Base-by-base conservation (phyloP, 1,139 yeast genomes). In the Yamadazyma dendronema region DNA sequence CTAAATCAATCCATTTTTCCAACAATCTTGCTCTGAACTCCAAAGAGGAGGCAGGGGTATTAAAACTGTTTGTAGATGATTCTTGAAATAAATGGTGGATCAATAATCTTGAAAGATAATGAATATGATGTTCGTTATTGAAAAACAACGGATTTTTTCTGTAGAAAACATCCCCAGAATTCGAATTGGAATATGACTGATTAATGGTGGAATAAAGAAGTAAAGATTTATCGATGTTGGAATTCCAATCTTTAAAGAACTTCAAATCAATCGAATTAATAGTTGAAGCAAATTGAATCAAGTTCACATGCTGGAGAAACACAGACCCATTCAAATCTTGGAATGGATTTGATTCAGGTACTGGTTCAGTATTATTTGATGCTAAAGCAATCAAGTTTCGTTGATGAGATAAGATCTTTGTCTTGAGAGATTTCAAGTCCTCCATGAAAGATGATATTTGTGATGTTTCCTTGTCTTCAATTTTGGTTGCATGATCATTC, bases 1-100 rank as follows among this genome's bases (percentile, higher is more conserved):
- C 97, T 33, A 90, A 67, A 45, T 82, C 81, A 35, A 90, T 85
- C 98, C 97, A 92, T 56, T 81, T 84, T 38, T 81, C 80, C 31
- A 90, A 59, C 10, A 89, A 55, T 31, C 76, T 63, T 0, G 96
- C 95, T 41, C 92, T 76, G 34, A 66, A 62, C 34, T 67, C 72
- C 14, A 69, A 49, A 14, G 54, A 46, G 4, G 56, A 51, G 10
- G 54, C 45, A 3, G 52, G 14, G 17, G 40, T 33, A 25, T 41
- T 46, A n/a, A 41, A 33, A 29, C 49, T 42, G 7, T 53, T 42
- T 11, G 46, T 19, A 41, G 42, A 32, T 12, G 64, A 56, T 48
- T 78, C 82, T 30, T 68, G 57, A 51, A 89, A 82, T 27, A 90
- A 50, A 54, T 89, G 97, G 44, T 76, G 75, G n/a, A 82, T 65